Conservation (phyloP, 1,284 basidiomycete species). For the Puccinia novopanici region DNA sequence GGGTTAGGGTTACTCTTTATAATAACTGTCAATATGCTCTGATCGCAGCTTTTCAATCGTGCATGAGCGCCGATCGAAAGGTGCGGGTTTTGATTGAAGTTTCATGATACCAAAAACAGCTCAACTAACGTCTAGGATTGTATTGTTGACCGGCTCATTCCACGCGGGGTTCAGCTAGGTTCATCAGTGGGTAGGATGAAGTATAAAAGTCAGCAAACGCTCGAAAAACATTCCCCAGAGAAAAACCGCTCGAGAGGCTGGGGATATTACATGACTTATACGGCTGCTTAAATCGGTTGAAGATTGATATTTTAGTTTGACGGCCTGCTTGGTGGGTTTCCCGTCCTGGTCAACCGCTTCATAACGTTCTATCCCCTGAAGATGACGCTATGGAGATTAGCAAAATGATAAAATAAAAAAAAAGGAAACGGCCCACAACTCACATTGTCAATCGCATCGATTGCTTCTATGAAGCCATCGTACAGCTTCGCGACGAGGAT, state of each 20-base stretch:
- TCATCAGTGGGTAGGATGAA: not conserved
- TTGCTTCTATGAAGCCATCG: slow-evolving; percentile 74
- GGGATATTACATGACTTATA: slow-evolving; percentile 64
- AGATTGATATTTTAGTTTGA: slow-evolving; percentile 66
- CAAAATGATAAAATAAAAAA: not conserved
- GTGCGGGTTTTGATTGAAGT: not conserved
- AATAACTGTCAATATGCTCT: not conserved
- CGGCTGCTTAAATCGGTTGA: slow-evolving; percentile 80
- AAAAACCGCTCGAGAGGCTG: not conserved
- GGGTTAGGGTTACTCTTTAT: not conserved
- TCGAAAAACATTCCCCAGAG: not conserved
- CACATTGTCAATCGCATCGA: slow-evolving; percentile 92
- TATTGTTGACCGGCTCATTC: slow-evolving; percentile 73
- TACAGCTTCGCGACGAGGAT: slow-evolving; percentile 87
- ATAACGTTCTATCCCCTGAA: slow-evolving; percentile 71
- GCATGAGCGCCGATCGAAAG: not conserved
- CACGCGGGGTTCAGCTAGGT: slow-evolving; percentile 77
- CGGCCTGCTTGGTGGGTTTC: slow-evolving; percentile 64
- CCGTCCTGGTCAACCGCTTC: slow-evolving; percentile 50
- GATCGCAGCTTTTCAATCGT: not conserved
- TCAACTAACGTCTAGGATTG: slow-evolving; percentile 70
- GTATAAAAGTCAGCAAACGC: not conserved
- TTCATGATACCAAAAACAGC: not conserved
- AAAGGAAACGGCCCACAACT: not conserved
- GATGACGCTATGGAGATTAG: not conserved